These are phyloP conservation scores for Colletotrichum filicis DNA, from an alignment of 2,329 filamentous ascomycete species.

Conservation along the genomic window DNA sequence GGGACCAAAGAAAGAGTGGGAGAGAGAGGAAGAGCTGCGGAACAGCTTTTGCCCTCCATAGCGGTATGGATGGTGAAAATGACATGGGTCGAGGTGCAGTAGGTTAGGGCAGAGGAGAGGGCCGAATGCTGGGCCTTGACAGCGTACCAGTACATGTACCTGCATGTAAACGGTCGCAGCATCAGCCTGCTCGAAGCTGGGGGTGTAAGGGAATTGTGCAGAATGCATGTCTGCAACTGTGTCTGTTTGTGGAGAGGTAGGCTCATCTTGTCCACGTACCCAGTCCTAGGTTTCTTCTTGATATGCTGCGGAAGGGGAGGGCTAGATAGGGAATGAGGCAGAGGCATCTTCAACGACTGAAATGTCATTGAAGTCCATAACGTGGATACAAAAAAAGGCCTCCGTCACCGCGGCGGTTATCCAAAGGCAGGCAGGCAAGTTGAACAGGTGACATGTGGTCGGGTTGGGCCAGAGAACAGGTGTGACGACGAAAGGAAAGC, in stretches of 20 bases:
- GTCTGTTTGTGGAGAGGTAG: not conserved
- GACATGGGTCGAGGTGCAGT: slow-evolving; percentile 19
- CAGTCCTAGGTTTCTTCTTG: not conserved
- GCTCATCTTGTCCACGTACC: not conserved
- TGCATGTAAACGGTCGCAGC: slow-evolving; percentile 27
- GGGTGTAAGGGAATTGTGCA: slow-evolving; percentile 4
- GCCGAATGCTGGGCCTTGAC: slow-evolving; percentile 19
- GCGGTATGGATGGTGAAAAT: slow-evolving; percentile 7
- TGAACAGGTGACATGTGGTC: not conserved
- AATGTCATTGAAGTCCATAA: not conserved
- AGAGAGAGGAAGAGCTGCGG: not conserved
- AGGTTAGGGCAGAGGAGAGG: slow-evolving; percentile 26
- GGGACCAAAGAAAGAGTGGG: slow-evolving; percentile 1
- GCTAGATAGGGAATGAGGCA: not conserved
- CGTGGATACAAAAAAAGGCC: not conserved
- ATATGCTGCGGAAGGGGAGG: not conserved
- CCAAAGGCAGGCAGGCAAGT: not conserved
- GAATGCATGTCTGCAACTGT: slow-evolving; percentile 3
- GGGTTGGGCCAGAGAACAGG: not conserved
- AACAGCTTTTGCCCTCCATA: not conserved
- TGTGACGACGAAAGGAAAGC: not conserved
- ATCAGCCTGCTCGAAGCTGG: slow-evolving; percentile 2
- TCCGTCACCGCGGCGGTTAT: not conserved
- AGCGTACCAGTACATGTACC: slow-evolving; percentile 31
- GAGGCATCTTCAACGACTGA: not conserved